Conservation (phyloP, 768 basidiomycete genomes). For the Trametopsis cervina region DNA sequence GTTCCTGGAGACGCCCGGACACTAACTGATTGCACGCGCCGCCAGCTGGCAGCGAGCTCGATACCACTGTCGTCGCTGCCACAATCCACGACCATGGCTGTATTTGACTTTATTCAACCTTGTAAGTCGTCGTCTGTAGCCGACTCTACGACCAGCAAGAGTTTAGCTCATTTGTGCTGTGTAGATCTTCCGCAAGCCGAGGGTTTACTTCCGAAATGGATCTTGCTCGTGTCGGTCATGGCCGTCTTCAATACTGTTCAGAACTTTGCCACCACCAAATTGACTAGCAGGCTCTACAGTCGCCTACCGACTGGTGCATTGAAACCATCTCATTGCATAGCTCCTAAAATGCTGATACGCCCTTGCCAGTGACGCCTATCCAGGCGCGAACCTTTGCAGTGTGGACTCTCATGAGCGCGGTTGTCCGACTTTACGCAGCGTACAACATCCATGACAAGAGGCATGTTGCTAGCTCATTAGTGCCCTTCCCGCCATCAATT, state of each 20-base stretch:
- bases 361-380: slow-evolving; percentile 64
- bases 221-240: slow-evolving; percentile 68
- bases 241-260: slow-evolving; percentile 85
- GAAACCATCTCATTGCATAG: neutral
- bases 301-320: slow-evolving; percentile 28
- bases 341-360: neutral
- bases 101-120: slow-evolving; percentile 9
- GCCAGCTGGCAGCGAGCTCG: too few species aligned
- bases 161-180: too few species aligned
- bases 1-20: too few species aligned
- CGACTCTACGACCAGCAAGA: too few species aligned
- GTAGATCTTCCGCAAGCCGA: slow-evolving; percentile 48
- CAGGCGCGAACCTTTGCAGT: slow-evolving; percentile 86
- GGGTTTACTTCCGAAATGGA: slow-evolving; percentile 84
- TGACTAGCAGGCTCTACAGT: slow-evolving; percentile 75
- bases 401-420: slow-evolving; percentile 85
- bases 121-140: slow-evolving; percentile 16
- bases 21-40: too few species aligned
- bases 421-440: slow-evolving; percentile 81
- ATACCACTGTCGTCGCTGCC: too few species aligned
- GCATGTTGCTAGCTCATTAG: slow-evolving; percentile 37
- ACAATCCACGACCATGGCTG: too few species aligned
- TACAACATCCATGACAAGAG: slow-evolving; percentile 80
- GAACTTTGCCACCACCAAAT: slow-evolving; percentile 69
- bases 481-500: neutral